Evolutionary conservation across 768 basidiomycete genomes (phyloP), one percentile per base, ranked within the genome.

Genomic region (Pluteus cervinus): DNA sequence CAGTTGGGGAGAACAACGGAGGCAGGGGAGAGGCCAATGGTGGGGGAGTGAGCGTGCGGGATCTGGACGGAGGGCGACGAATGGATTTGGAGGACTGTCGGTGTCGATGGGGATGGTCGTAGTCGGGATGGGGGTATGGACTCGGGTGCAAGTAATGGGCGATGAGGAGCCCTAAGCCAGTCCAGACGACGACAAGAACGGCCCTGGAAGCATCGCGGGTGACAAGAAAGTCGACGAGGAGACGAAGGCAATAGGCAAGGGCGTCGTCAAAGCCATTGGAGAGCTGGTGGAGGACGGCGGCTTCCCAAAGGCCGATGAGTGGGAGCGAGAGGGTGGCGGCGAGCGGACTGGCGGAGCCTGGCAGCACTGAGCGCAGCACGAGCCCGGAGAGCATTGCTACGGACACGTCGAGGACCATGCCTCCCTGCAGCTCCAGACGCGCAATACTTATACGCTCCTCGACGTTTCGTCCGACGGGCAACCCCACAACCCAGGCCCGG

Each of bases 261-360:
- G 60, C 58, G 38, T 67, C 63, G 50, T 69, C 65, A 18, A 64
- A 50, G 29, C 47, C 45, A 16, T 45, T 57, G 22, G 61, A 61
- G 29, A 68, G 50, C 36, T 66, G 63, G 46, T 69, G 62, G n/a
- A 70, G 45, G 14, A 64, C 55, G 20, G 60, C 53, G 30, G 66
- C 68, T 48, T 70, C 68, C 63, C 64, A 68, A 28, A 65, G 31
- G 7, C 72, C 72, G 12, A 73, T 41, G 10, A 69, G 47, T 10
- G 56, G 56, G 21, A 65, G 57, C 12, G 48, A 47, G 5, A 69
- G 34, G n/a, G n/a, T n/a, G n/a, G n/a, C n/a, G n/a, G n/a, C n/a
- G n/a, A n/a, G n/a, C n/a, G n/a, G n/a, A n/a, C n/a, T n/a, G n/a
- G n/a, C n/a, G n/a, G n/a, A n/a, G n/a, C n/a, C n/a, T n/a, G n/a